These are phyloP conservation scores for Phylloporus scabripes DNA, from an alignment of 768 basidiomycete genomes.

Conservation along the genomic window DNA sequence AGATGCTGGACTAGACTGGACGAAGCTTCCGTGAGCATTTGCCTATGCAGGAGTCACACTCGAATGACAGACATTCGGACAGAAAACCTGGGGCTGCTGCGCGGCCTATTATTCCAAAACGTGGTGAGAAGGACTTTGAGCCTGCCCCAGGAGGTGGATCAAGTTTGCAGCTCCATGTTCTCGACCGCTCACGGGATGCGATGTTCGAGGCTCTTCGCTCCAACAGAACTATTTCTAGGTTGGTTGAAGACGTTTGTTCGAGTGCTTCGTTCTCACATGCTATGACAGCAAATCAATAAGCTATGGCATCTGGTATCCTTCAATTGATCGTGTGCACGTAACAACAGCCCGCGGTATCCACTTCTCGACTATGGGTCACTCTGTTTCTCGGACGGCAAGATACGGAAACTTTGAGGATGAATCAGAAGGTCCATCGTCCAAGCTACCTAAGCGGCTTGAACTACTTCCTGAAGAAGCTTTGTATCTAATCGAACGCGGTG, in stretches of 20 bases:
- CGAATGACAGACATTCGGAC: slow-evolving; percentile 2
- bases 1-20: slow-evolving; percentile 78
- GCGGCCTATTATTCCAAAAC: slow-evolving; percentile 82
- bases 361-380: slow-evolving; percentile 78
- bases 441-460: slow-evolving; percentile 63
- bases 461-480: slow-evolving; percentile 93
- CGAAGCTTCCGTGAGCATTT: slow-evolving; percentile 56
- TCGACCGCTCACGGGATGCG: slow-evolving; percentile 74
- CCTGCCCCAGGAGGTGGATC: slow-evolving; percentile 63
- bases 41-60: slow-evolving; percentile 1
- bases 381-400: slow-evolving; percentile 45
- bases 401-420: slow-evolving; percentile 27
- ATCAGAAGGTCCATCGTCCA: slow-evolving; percentile 20
- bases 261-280: not conserved
- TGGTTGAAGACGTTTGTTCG: slow-evolving; percentile 13
- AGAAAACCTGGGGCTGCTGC: slow-evolving; percentile 25
- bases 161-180: slow-evolving; percentile 71
- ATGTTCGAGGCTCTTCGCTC: slow-evolving; percentile 81
- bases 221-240: slow-evolving; percentile 74
- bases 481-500: slow-evolving; percentile 88
- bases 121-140: slow-evolving; percentile 98
- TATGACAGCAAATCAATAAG: slow-evolving; percentile 64
- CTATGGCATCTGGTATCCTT: slow-evolving; percentile 75
- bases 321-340: slow-evolving; percentile 58
- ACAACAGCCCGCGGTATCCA: slow-evolving; percentile 76